Evolutionary conservation across 2,329 filamentous ascomycete species (phyloP).

Genomic region (Paraphaeosphaeria minitans): DNA sequence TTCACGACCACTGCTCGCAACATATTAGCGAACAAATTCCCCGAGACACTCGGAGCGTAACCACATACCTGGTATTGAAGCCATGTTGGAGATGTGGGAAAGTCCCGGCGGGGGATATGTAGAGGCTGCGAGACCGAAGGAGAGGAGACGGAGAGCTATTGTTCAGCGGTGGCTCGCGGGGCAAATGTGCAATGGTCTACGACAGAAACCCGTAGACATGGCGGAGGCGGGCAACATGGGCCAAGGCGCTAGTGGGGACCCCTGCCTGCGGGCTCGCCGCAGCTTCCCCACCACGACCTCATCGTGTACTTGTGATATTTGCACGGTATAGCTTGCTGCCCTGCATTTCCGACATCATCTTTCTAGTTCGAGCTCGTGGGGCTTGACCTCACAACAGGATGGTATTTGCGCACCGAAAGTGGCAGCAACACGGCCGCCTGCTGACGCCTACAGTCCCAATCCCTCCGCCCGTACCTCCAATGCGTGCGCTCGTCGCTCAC

Average conservation of each 20-base stretch:
- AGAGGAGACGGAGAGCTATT: conserved; percentile 18
- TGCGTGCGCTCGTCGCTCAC: conserved; percentile 94
- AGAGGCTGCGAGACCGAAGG: neutral
- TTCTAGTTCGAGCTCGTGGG: conserved; percentile 23
- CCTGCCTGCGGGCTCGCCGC: conserved; percentile 17
- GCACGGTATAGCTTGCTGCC: conserved; percentile 35
- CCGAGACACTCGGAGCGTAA: neutral
- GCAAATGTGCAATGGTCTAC: conserved; percentile 33
- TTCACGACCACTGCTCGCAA: conserved; percentile 77
- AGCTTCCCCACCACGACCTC: conserved; percentile 35
- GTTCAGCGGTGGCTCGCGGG: conserved; percentile 32
- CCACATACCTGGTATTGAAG: conserved; percentile 43
- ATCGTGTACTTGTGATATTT: conserved; percentile 30
- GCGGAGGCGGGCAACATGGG: conserved; percentile 24
- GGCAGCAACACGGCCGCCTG: conserved; percentile 8
- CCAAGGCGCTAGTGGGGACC: conserved; percentile 25
- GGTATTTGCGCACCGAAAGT: conserved; percentile 25
- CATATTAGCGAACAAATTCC: conserved; percentile 27
- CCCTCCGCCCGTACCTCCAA: conserved; percentile 92
- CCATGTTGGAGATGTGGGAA: conserved; percentile 32
- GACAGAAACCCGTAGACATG: conserved; percentile 28
- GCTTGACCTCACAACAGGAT: conserved; percentile 30
- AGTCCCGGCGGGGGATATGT: neutral
- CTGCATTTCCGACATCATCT: conserved; percentile 22
- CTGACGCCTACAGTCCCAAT: conserved; percentile 75